A percentile compares a stretch with the other conserved stretches of the same genome.
These are phyloP conservation scores for Umbellularia californica DNA, from an alignment of 164 flowering plant species.

Conservation along the genomic window DNA sequence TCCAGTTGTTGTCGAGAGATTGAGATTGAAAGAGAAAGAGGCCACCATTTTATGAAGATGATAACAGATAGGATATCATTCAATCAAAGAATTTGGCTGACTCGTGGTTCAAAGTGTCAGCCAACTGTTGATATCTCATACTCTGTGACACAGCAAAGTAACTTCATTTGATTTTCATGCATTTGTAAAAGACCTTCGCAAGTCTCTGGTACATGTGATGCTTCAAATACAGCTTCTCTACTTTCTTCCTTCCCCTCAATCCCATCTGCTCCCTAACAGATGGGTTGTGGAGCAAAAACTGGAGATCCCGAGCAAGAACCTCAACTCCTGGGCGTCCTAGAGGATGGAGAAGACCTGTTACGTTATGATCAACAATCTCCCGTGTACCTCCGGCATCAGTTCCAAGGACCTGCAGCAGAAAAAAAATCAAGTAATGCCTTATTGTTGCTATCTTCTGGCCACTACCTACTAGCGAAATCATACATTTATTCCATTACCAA, in stretches of 20 bases:
- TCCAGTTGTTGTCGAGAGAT: background rate
- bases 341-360: conserved; percentile 89
- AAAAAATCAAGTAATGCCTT: background rate
- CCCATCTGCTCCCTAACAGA: conserved; percentile 70
- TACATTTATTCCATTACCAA: no score
- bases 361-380: conserved; percentile 85
- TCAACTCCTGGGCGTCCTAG: conserved; percentile 61
- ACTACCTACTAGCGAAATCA: background rate
- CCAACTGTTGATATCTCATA: background rate
- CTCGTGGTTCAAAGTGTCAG: background rate
- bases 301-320: conserved; percentile 60
- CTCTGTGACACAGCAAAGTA: background rate
- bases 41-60: background rate
- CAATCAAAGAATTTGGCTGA: background rate
- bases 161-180: conserved; percentile 71
- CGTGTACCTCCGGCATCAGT: conserved; percentile 95
- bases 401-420: conserved; percentile 70
- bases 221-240: conserved; percentile 76
- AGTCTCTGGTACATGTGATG: conserved; percentile 77
- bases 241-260: conserved; percentile 61
- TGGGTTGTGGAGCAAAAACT: conserved; percentile 59
- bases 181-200: conserved; percentile 52
- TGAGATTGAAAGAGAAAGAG: background rate
- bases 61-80: background rate
- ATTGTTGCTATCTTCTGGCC: background rate